Base-by-base conservation (phyloP, 139 green algal species). In the Pseudopediastrum boryanum region DNA sequence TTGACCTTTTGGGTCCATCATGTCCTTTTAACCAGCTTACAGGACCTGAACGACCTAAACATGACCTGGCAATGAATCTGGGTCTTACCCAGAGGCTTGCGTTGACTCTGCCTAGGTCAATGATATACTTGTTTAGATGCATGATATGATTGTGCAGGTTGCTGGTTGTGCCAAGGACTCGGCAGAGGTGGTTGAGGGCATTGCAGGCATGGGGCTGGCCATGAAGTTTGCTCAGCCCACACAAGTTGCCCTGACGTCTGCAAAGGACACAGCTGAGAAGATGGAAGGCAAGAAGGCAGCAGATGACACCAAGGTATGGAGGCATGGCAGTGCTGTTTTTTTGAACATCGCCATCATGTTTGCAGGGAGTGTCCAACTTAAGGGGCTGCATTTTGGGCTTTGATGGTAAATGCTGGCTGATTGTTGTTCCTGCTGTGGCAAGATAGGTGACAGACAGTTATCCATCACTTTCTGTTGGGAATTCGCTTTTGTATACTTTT, bases 221-320 rank as follows among this genome's bases (percentile, higher is more conserved):
- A 79, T 79, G 72, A 79, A 71, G 46, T 69, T 63, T 16, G 59
- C 58, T 0, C 72, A 79, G 59, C 72, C 72, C 1, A 71, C 72
- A 33, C 71, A 78, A 52, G 66, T 74, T 4, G 19, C 43, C 35
- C 3, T 35, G 52, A 27, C 31, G 52, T 62, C n/a, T 64, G 54
- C 54, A 64, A n/a, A n/a, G n/a, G n/a, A n/a, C n/a, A n/a, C n/a
- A n/a, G n/a, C n/a, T n/a, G n/a, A n/a, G n/a, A n/a, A n/a, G n/a
- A n/a, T n/a, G n/a, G n/a, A n/a, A n/a, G n/a, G n/a, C n/a, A n/a
- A n/a, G n/a, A n/a, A n/a, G n/a, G n/a, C n/a, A n/a, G n/a, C n/a
- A n/a, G n/a, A n/a, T n/a, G n/a, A n/a, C n/a, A n/a, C n/a, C n/a
- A n/a, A n/a, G n/a, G n/a, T n/a, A n/a, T n/a, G n/a, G n/a, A n/a